Conservation (phyloP, 1,284 basidiomycete species). For the Ceratobasidium theobromae region DNA sequence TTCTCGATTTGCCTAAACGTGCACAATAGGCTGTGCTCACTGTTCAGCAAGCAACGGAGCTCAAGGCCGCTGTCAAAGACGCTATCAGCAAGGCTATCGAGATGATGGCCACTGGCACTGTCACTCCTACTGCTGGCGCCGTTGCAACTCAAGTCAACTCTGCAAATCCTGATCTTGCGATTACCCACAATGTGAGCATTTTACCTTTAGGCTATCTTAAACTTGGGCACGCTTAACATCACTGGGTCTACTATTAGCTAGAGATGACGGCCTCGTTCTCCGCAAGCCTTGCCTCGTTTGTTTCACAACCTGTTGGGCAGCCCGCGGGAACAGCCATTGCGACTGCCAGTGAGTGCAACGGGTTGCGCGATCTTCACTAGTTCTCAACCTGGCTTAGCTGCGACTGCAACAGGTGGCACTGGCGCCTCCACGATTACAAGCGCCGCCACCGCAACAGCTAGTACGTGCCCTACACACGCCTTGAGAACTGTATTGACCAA, state of each 20-base stretch:
- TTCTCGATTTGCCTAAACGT: neutral
- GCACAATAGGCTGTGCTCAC: slow-evolving; percentile 4
- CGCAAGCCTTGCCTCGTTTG: slow-evolving; percentile 6
- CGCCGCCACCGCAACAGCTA: slow-evolving; percentile 14
- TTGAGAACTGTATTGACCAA: neutral
- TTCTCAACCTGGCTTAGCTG: neutral
- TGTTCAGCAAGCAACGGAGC: neutral
- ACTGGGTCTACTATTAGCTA: neutral
- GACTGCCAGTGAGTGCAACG: neutral
- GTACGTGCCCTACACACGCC: neutral
- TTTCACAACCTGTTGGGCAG: slow-evolving; percentile 13
- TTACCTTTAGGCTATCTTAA: neutral
- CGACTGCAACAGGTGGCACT: neutral
- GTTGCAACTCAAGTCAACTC: slow-evolving; percentile 23
- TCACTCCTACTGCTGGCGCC: slow-evolving; percentile 11
- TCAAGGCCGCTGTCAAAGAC: slow-evolving; percentile 27
- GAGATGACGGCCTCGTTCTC: slow-evolving; percentile 26
- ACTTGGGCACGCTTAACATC: too few relatives aligned
- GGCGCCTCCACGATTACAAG: neutral
- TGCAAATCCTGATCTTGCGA: slow-evolving; percentile 17
- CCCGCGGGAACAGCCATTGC: slow-evolving; percentile 16
- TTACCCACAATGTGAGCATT: slow-evolving; percentile 18
- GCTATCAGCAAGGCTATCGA: slow-evolving; percentile 26
- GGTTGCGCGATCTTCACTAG: too few relatives aligned
- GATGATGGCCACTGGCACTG: slow-evolving; percentile 27